Percentiles rank a stretch among this genome's conserved stretches.
Evolutionary conservation across 2,329 filamentous ascomycete genomes (phyloP).

Genomic region (Xylaria sp.): DNA sequence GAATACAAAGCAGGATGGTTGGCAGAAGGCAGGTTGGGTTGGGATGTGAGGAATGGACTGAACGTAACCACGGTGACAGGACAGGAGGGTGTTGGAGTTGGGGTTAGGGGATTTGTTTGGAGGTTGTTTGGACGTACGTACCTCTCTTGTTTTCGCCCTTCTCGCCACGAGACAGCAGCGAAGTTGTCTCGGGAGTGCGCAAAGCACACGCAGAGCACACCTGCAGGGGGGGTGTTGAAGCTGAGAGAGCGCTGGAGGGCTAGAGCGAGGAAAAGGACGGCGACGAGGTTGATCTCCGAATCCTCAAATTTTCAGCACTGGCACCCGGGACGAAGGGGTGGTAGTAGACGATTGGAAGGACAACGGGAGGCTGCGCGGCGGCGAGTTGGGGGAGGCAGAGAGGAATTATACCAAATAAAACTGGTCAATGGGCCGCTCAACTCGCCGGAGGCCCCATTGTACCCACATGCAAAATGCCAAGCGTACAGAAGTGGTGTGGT

Average conservation of each 20-base stretch:
- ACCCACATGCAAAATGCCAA: slow-evolving; percentile 29
- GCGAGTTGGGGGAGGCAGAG: slow-evolving; percentile 13
- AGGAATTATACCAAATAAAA: slow-evolving; percentile 28
- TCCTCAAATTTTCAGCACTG: slow-evolving; percentile 20
- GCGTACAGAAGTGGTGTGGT: slow-evolving; percentile 24
- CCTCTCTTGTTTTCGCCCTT: neutral
- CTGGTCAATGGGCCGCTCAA: slow-evolving; percentile 17
- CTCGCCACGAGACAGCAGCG: slow-evolving; percentile 8
- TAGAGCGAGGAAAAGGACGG: neutral
- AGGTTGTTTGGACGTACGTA: no score
- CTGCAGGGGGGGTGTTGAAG: neutral
- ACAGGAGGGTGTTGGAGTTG: slow-evolving; percentile 16
- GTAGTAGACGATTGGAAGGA: slow-evolving; percentile 19
- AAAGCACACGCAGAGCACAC: slow-evolving; percentile 6
- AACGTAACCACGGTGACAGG: slow-evolving; percentile 1
- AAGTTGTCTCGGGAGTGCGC: slow-evolving; percentile 21
- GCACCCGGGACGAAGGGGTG: slow-evolving; percentile 24
- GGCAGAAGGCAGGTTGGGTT: slow-evolving; percentile 4
- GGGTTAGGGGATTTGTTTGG: no score
- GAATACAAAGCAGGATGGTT: slow-evolving; percentile 15
- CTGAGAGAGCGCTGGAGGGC: neutral
- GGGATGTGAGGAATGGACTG: slow-evolving; percentile 6
- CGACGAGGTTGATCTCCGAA: slow-evolving; percentile 19
- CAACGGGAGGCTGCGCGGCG: slow-evolving; percentile 19
- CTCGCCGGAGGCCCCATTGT: slow-evolving; percentile 8